Conservation (phyloP, 208 protist genomes). For the Tritrichomonas musculus region DNA sequence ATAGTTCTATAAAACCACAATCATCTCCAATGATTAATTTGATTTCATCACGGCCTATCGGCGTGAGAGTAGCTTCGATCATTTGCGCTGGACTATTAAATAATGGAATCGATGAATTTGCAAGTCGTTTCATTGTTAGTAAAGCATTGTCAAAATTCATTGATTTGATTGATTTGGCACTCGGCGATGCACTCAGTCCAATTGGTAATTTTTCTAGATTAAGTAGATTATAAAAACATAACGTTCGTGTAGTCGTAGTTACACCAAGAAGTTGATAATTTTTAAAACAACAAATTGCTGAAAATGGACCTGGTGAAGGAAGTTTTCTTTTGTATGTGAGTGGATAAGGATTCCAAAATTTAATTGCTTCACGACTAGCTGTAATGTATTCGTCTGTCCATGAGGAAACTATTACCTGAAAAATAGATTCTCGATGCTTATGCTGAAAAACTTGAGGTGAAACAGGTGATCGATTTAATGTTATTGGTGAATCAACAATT, state of each 20-base stretch:
- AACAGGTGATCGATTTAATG: background rate
- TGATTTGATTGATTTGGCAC: background rate
- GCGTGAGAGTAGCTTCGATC: background rate
- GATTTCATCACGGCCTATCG: background rate
- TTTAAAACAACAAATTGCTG: background rate
- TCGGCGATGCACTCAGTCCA: background rate
- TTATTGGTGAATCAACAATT: background rate
- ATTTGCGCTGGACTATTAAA: background rate
- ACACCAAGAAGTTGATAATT: background rate
- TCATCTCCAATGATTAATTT: background rate
- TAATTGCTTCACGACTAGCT: background rate
- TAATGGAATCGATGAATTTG: background rate
- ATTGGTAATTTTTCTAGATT: background rate
- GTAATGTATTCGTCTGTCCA: constrained; percentile 3
- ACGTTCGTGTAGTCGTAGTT: background rate
- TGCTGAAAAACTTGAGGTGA: background rate
- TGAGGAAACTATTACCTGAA: background rate
- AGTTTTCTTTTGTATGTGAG: background rate
- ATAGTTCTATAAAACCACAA: background rate
- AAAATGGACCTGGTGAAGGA: background rate
- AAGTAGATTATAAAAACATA: background rate
- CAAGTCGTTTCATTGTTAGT: background rate
- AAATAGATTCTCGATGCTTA: background rate
- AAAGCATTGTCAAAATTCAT: background rate
- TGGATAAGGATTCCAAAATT: background rate